These are phyloP conservation scores for Microsporum ferrugineum DNA, from an alignment of 2,329 filamentous ascomycete species.

Conservation along the genomic window DNA sequence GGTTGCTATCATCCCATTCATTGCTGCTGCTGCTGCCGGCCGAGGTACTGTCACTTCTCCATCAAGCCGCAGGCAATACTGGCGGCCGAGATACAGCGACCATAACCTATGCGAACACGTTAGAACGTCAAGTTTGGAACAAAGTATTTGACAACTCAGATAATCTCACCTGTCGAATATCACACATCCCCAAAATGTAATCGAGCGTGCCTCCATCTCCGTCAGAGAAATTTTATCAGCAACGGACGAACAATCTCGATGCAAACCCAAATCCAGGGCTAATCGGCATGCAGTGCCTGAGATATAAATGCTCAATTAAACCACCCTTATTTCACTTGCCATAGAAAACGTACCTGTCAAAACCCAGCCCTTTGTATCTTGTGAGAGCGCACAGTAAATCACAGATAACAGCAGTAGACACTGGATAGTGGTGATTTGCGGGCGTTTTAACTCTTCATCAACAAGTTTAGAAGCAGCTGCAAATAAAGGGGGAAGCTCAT, in stretches of 20 bases:
- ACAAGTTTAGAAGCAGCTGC: conserved; percentile 8
- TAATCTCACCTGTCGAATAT: conserved; percentile 10
- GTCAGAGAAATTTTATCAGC: conserved; percentile 5
- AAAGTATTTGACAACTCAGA: neutral
- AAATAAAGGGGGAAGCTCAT: conserved; percentile 10
- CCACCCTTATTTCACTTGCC: neutral
- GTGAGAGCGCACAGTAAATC: conserved; percentile 12
- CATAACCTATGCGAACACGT: conserved; percentile 6
- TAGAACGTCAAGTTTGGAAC: neutral
- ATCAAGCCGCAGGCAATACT: conserved; percentile 11
- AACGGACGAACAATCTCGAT: conserved; percentile 10
- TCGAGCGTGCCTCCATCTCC: conserved; percentile 12
- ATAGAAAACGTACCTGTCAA: conserved; percentile 7
- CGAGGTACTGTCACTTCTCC: conserved; percentile 7
- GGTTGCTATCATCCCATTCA: neutral
- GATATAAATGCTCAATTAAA: neutral
- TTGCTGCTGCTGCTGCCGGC: neutral
- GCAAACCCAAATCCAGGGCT: conserved; percentile 14
- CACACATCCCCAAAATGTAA: conserved; percentile 14
- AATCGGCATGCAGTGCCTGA: conserved; percentile 13
- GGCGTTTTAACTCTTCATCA: conserved; percentile 13
- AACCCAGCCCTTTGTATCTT: conserved; percentile 15
- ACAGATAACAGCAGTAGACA: conserved; percentile 14
- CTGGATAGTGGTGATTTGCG: conserved; percentile 13
- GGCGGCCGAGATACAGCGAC: conserved; percentile 15